Percentiles rank a stretch among this genome's conserved stretches.
Conservation (phyloP, 768 basidiomycete species). For the Trichaptum fuscoviolaceum region DNA sequence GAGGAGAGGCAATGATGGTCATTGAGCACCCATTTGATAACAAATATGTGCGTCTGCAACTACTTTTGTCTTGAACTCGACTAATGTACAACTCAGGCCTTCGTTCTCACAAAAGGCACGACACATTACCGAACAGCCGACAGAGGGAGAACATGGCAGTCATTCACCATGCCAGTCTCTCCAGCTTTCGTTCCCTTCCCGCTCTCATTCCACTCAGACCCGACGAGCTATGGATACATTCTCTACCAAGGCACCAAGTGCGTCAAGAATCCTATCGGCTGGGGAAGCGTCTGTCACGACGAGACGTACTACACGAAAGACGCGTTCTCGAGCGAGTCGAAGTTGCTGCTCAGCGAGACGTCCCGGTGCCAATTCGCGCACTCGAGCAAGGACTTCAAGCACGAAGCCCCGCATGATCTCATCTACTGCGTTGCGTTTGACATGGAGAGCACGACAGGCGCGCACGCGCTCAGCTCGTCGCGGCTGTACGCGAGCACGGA, state of each 20-base stretch:
- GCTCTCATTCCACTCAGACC: constrained; percentile 83
- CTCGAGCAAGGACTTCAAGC: constrained; percentile 76
- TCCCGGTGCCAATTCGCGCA: constrained; percentile 86
- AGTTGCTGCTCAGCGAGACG: constrained; percentile 63
- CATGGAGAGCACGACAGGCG: constrained; percentile 35
- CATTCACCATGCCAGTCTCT: constrained; percentile 61
- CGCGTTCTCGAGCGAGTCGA: constrained; percentile 60
- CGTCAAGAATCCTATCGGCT: constrained; percentile 35
- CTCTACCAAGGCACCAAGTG: constrained; percentile 77
- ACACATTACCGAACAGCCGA: constrained; percentile 88
- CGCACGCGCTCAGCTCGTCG: constrained; percentile 49
- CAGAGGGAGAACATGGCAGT: constrained; percentile 81
- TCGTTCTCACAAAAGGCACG: constrained; percentile 68
- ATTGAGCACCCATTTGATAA: constrained; percentile 86
- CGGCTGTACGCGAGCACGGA: constrained; percentile 81
- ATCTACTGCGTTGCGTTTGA: constrained; percentile 92
- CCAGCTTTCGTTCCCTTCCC: constrained; percentile 58
- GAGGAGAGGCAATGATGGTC: constrained; percentile 61
- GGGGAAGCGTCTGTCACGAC: constrained; percentile 61
- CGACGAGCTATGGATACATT: constrained; percentile 63
- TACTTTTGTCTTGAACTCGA: constrained; percentile 3
- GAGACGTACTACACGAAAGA: constrained; percentile 90
- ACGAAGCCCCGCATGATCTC: constrained; percentile 65
- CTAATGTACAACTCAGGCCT: constrained; percentile 52
- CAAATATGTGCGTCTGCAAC: constrained; percentile 45